Percentiles rank a stretch among this genome's conserved stretches.
phyloP scores from a whole-genome alignment of 768 basidiomycete genomes.

The Tricholoma terreum region DNA sequence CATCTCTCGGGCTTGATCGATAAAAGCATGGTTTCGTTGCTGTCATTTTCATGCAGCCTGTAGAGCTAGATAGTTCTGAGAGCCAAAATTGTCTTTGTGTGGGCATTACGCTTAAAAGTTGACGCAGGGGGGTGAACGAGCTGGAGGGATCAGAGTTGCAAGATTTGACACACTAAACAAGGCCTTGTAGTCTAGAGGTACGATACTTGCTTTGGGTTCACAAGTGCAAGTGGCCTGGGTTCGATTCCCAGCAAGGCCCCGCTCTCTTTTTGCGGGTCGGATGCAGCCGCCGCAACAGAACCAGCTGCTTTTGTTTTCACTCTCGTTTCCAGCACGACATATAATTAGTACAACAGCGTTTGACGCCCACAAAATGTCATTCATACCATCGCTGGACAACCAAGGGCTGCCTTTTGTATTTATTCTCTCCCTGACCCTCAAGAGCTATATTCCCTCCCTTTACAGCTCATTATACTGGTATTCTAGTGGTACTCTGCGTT shows the following conservation, averaged over 20 bases:
- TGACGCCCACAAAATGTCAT: background rate
- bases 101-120: too few species aligned
- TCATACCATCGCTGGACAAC: background rate
- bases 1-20: too few species aligned
- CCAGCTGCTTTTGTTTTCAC: background rate
- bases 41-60: too few species aligned
- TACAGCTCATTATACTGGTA: too few species aligned
- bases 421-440: background rate
- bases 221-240: slow-evolving; percentile 45
- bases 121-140: too few species aligned
- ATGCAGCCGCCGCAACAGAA: background rate
- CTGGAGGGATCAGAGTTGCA: too few species aligned
- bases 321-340: background rate
- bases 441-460: background rate
- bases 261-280: background rate
- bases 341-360: background rate
- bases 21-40: too few species aligned
- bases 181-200: slow-evolving; percentile 36
- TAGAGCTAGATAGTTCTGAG: too few species aligned
- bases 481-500: background rate
- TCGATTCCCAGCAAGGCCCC: slow-evolving; percentile 46
- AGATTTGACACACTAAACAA: background rate
- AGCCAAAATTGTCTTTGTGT: too few species aligned
- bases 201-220: slow-evolving; percentile 47
- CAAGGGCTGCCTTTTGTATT: background rate